These are phyloP conservation scores for Cryptosporidium andersoni DNA, from an alignment of 169 alveolate species.

Conservation along the genomic window DNA sequence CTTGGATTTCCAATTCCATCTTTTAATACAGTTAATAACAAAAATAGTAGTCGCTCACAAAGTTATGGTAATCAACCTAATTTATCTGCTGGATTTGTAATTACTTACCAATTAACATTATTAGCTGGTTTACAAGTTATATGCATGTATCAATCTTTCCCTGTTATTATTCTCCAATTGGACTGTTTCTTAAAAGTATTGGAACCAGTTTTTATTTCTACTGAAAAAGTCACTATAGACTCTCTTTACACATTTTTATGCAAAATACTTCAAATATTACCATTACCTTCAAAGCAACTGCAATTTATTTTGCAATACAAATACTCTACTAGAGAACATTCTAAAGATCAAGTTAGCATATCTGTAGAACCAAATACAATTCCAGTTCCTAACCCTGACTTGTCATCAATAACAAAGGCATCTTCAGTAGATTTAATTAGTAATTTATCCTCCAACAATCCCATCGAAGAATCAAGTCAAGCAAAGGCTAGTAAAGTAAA, in stretches of 20 bases:
- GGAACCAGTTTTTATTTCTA: slow-evolving; percentile 35
- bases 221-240: slow-evolving; percentile 26
- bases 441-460: neutral
- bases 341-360: too few species aligned
- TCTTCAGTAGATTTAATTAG: neutral
- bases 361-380: too few species aligned
- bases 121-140: slow-evolving; percentile 56
- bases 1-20: slow-evolving; percentile 14
- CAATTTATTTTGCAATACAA: neutral
- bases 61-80: neutral
- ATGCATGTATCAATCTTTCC: neutral
- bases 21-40: neutral
- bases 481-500: slow-evolving; percentile 1
- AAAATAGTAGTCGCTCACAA: slow-evolving; percentile 1
- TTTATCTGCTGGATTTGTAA: neutral
- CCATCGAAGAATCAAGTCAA: neutral
- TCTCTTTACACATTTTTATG: slow-evolving; percentile 24
- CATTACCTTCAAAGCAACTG: slow-evolving; percentile 45
- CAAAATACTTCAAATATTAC: slow-evolving; percentile 42
- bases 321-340: neutral
- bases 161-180: slow-evolving; percentile 8
- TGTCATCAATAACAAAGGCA: neutral
- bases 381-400: too few species aligned
- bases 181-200: slow-evolving; percentile 25
- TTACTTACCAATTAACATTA: slow-evolving; percentile 46